A percentile compares a stretch with the other conserved stretches of the same genome.
Evolutionary conservation across 228 moss, liverwort and hornwort species (phyloP).

Genomic region (Sphagnum fallax): DNA sequence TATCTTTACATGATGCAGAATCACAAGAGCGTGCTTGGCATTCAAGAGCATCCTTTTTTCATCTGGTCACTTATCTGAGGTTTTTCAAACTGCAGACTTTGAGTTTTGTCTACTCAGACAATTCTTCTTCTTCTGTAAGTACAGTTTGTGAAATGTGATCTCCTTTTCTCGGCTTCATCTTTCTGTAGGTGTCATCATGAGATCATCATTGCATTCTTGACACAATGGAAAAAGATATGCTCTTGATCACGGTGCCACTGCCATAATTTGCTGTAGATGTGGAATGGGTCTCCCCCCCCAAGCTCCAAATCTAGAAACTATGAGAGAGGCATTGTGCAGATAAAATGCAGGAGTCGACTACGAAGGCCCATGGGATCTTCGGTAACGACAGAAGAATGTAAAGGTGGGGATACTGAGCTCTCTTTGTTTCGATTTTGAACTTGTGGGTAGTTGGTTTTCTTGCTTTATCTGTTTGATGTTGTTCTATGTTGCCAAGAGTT

Average conservation of each 20-base stretch:
- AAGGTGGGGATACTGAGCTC: conserved; percentile 16
- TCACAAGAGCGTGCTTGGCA: conserved; percentile 92
- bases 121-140: too few relatives aligned
- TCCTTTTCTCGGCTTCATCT: not conserved
- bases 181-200: not conserved
- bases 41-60: conserved; percentile 57
- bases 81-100: not conserved
- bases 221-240: conserved; percentile 38
- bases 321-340: conserved; percentile 3
- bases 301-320: conserved; percentile 1
- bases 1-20: conserved; percentile 83
- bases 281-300: conserved; percentile 7
- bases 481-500: too few relatives aligned
- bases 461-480: too few relatives aligned
- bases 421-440: too few relatives aligned
- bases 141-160: not conserved
- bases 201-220: conserved; percentile 12
- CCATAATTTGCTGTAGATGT: conserved; percentile 49
- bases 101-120: too few relatives aligned
- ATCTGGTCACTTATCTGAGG: too few relatives aligned
- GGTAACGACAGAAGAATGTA: conserved; percentile 7
- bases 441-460: too few relatives aligned
- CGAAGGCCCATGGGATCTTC: conserved; percentile 11
- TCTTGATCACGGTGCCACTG: conserved; percentile 61
- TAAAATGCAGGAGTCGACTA: conserved; percentile 14